A percentile compares a stretch with the other conserved stretches of the same genome.
Conservation (phyloP, 495 filamentous ascomycete species). For the Aspergillus panamensis region DNA sequence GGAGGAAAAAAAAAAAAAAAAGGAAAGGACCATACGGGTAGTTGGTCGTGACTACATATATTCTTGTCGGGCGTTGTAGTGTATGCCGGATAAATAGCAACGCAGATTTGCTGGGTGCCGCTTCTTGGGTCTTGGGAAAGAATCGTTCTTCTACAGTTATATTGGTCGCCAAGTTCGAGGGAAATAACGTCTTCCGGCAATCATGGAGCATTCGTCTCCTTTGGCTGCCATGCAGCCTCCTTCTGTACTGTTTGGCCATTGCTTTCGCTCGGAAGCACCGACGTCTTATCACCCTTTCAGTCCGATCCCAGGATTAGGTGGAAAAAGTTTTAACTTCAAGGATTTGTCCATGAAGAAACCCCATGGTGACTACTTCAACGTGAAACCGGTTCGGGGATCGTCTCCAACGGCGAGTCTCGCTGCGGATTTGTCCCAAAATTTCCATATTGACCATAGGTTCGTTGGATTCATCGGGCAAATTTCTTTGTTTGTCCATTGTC, state of each 20-base stretch:
- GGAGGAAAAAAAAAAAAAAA: neutral
- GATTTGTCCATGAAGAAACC: constrained; percentile 64
- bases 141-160: neutral
- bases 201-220: constrained; percentile 91
- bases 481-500: constrained; percentile 4
- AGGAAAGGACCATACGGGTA: constrained; percentile 11
- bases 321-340: constrained; percentile 68
- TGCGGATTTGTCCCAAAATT: constrained; percentile 93
- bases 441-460: constrained; percentile 89
- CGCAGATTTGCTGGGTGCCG: constrained; percentile 3
- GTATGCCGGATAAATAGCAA: constrained; percentile 23
- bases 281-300: constrained; percentile 50
- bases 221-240: constrained; percentile 90
- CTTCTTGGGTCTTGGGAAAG: constrained; percentile 11
- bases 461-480: constrained; percentile 8
- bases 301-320: constrained; percentile 52
- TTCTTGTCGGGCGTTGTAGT: constrained; percentile 21
- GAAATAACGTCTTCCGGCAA: constrained; percentile 11
- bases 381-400: constrained; percentile 72
- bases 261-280: constrained; percentile 52
- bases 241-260: constrained; percentile 55
- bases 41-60: constrained; percentile 14
- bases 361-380: constrained; percentile 68
- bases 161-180: neutral
- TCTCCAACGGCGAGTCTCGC: constrained; percentile 88